Percentiles rank a stretch among this genome's conserved stretches.
These are phyloP conservation scores for Ogataea degrootiae DNA, from an alignment of 805 yeast genomes.

Conservation along the genomic window DNA sequence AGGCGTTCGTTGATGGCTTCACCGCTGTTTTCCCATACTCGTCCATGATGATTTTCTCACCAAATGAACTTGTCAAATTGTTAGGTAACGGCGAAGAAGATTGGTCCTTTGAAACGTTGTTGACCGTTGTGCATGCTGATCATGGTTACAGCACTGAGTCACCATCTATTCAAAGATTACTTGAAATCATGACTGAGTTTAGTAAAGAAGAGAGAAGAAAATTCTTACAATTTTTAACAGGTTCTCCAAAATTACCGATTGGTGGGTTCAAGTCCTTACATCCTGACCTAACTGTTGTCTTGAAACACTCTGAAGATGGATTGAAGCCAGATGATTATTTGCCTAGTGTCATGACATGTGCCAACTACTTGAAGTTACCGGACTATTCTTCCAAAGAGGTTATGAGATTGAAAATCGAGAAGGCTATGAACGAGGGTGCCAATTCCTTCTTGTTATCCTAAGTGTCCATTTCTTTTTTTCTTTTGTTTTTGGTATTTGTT, in stretches of 20 bases:
- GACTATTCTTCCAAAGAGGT: conserved; percentile 62
- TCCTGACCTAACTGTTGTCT: conserved; percentile 84
- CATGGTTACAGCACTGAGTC: conserved; percentile 85
- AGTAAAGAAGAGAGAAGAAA: conserved; percentile 51
- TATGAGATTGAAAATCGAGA: conserved; percentile 52
- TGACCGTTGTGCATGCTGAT: conserved; percentile 67
- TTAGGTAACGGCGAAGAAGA: conserved; percentile 83
- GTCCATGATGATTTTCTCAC: conserved; percentile 65
- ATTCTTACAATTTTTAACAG: conserved; percentile 85
- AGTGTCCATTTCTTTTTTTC: neutral
- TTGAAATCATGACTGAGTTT: conserved; percentile 59
- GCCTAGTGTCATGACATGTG: conserved; percentile 98
- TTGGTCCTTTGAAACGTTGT: conserved; percentile 67
- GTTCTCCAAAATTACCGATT: conserved; percentile 87
- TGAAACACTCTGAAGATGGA: conserved; percentile 74
- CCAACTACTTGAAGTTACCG: conserved; percentile 87
- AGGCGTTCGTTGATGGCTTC: conserved; percentile 74
- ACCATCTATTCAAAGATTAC: conserved; percentile 50
- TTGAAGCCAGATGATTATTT: conserved; percentile 69
- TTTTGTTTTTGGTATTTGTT: neutral
- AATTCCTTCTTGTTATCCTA: conserved; percentile 80
- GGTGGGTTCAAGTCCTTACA: conserved; percentile 84
- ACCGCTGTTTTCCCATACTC: conserved; percentile 75
- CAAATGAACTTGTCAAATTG: conserved; percentile 65
- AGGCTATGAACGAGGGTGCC: conserved; percentile 84